Base-by-base conservation (phyloP, 139 green algal genomes). In the Chlamydomonas sp. region DNA sequence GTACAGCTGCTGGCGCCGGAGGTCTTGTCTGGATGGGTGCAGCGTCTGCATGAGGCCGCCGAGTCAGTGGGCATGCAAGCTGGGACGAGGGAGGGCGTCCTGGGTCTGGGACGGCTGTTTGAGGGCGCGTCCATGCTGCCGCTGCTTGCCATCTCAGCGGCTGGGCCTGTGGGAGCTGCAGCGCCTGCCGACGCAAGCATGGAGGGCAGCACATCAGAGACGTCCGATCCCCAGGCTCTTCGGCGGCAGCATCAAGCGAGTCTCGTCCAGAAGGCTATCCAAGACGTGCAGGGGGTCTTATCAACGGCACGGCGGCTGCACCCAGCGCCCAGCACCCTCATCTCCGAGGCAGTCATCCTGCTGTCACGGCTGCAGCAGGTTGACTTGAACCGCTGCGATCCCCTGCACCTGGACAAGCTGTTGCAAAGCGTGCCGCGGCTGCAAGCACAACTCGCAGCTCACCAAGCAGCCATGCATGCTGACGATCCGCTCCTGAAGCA, bases 351-450 rank as follows among this genome's bases (percentile, higher is more conserved):
- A 5, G 63, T 81, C 0, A 2, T 5, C n/a, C 17, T 83, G 18
- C 18, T 83, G 61, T 72, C 62, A 2, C 18, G 5, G 62, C 62
- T 83, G 62, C 78, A 62, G 17, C 7, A 59, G 15, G 61, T 77
- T 58, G 68, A 86, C 49, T n/a, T 83, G n/a, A 4, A 17, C 15
- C 1, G 9, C 1, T 64, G 78, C 57, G 79, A 64, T 49, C 10
- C 9, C 71, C 73, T 86, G 60, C 62, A 59, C 18, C 78, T 90
- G 58, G 71, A 86, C 9, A 58, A 86, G 17, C 62, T 90, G 79
- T 67, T 82, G 79, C 18, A 82, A 3, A 7, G 78, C 17, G 63
- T 85, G 4, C 58, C 3, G 2, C 15, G 66, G n/a, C n/a, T 90
- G 4, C 71, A n/a, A n/a, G 64, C 64, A 3, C 72, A 83, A 72